Evolutionary conservation across 805 yeast species (phyloP).

Genomic region (Groenewaldozyma tartarivorans): DNA sequence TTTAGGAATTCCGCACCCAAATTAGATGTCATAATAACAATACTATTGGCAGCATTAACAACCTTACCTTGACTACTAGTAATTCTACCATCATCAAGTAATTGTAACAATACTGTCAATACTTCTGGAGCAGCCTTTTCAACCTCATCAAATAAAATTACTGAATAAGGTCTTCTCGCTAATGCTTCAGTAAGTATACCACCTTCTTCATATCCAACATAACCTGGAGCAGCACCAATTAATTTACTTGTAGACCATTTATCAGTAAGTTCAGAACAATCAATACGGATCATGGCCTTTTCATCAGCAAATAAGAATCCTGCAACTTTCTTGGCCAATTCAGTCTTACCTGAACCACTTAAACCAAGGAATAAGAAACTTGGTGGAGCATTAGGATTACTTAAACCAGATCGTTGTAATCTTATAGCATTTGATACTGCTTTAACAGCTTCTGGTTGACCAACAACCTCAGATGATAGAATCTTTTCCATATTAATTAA

Average conservation of each 20-base stretch:
- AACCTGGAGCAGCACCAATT: slow-evolving; percentile 96
- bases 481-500: slow-evolving; percentile 91
- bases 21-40: slow-evolving; percentile 94
- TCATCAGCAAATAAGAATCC: slow-evolving; percentile 95
- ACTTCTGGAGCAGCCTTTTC: slow-evolving; percentile 99
- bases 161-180: slow-evolving; percentile 88
- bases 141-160: slow-evolving; percentile 92
- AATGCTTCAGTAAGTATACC: slow-evolving; percentile 91
- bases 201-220: slow-evolving; percentile 95
- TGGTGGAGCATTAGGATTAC: slow-evolving; percentile 95
- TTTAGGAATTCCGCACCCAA: slow-evolving; percentile 88
- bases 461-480: slow-evolving; percentile 76
- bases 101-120: slow-evolving; percentile 79
- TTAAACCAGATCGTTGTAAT: slow-evolving; percentile 84
- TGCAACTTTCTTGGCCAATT: slow-evolving; percentile 92
- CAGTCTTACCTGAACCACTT: slow-evolving; percentile 98
- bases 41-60: slow-evolving; percentile 84
- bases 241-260: slow-evolving; percentile 93
- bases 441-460: slow-evolving; percentile 91
- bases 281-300: slow-evolving; percentile 93
- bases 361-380: slow-evolving; percentile 90
- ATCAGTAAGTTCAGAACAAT: slow-evolving; percentile 93
- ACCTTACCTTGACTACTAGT: slow-evolving; percentile 92
- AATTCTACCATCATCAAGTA: slow-evolving; percentile 93
- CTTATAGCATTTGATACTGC: slow-evolving; percentile 95